Percentiles rank a stretch among this genome's conserved stretches.
Evolutionary conservation across 192 early-diverging fungal genomes (phyloP).

Genomic region (Haplosporangium gracile): DNA sequence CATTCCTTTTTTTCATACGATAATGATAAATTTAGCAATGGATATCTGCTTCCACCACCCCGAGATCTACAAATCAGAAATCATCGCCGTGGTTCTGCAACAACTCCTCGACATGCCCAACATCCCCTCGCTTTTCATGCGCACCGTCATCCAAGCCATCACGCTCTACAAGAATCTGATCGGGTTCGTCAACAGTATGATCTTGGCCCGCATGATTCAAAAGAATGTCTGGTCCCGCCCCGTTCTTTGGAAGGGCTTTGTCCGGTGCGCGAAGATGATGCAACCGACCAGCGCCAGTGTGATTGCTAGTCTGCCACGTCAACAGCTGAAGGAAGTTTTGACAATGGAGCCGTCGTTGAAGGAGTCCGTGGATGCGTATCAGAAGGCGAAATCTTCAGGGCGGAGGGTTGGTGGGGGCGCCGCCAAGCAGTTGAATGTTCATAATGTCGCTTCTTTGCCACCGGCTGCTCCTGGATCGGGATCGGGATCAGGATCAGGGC

Average conservation of each 20-base stretch:
- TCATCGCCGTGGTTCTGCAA: slow-evolving; percentile 75
- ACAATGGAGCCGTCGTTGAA: slow-evolving; percentile 52
- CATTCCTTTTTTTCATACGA: not conserved
- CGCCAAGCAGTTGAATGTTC: slow-evolving; percentile 40
- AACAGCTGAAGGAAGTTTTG: slow-evolving; percentile 48
- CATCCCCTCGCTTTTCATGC: slow-evolving; percentile 82
- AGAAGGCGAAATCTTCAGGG: slow-evolving; percentile 48
- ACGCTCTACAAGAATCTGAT: slow-evolving; percentile 72
- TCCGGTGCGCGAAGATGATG: slow-evolving; percentile 71
- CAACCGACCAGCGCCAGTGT: slow-evolving; percentile 46
- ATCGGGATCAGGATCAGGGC: not conserved
- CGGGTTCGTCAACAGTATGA: slow-evolving; percentile 69
- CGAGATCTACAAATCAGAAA: slow-evolving; percentile 76
- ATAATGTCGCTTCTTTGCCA: slow-evolving; percentile 14
- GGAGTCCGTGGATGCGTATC: slow-evolving; percentile 37
- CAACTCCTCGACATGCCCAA: slow-evolving; percentile 76
- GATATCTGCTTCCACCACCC: slow-evolving; percentile 79
- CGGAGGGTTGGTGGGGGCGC: slow-evolving; percentile 45
- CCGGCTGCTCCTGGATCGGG: not conserved
- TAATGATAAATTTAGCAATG: slow-evolving; percentile 62
- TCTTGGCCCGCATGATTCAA: slow-evolving; percentile 68
- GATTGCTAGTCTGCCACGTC: slow-evolving; percentile 47
- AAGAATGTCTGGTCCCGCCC: slow-evolving; percentile 77
- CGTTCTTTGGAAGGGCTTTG: slow-evolving; percentile 84
- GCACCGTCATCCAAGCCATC: slow-evolving; percentile 78